phyloP scores from a whole-genome alignment of 2,329 filamentous ascomycete species.

The Aureobasidium vineae region DNA sequence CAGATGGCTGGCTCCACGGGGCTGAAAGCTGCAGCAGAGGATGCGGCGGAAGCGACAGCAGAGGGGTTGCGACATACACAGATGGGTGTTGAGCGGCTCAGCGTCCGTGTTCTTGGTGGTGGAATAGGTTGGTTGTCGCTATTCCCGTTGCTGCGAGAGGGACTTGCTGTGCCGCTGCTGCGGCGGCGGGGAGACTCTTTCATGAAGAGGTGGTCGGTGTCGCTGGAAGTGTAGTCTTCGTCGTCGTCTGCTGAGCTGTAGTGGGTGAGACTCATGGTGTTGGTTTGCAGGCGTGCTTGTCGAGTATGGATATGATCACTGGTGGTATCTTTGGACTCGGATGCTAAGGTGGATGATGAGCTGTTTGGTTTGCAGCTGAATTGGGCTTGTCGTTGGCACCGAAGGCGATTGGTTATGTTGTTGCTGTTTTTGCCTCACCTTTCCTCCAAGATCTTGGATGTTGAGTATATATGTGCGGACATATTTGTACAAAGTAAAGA shows the following conservation, averaged over 20 bases:
- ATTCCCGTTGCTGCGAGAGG: background rate
- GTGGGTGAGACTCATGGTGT: conserved; percentile 13
- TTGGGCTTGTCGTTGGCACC: background rate
- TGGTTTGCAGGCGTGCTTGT: background rate
- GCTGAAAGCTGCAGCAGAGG: background rate
- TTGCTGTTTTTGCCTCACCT: background rate
- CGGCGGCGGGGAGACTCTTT: background rate
- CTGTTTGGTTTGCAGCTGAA: background rate
- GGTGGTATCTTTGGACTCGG: background rate
- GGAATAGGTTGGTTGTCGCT: background rate
- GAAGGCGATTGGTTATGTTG: background rate
- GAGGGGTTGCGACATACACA: conserved; percentile 4
- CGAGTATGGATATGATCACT: background rate
- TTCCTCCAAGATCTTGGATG: background rate
- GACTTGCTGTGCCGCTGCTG: background rate
- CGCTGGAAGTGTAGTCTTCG: conserved; percentile 14
- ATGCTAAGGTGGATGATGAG: background rate
- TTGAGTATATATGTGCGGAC: background rate
- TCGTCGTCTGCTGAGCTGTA: conserved; percentile 5
- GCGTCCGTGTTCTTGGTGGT: background rate
- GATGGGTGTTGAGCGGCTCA: background rate
- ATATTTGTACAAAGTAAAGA: background rate
- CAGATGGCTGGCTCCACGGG: conserved; percentile 17
- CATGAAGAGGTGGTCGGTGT: conserved; percentile 21
- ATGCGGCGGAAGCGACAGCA: background rate